Evolutionary conservation across 305 asterid species (phyloP).

Genomic region (Fraxinus angustifolia): DNA sequence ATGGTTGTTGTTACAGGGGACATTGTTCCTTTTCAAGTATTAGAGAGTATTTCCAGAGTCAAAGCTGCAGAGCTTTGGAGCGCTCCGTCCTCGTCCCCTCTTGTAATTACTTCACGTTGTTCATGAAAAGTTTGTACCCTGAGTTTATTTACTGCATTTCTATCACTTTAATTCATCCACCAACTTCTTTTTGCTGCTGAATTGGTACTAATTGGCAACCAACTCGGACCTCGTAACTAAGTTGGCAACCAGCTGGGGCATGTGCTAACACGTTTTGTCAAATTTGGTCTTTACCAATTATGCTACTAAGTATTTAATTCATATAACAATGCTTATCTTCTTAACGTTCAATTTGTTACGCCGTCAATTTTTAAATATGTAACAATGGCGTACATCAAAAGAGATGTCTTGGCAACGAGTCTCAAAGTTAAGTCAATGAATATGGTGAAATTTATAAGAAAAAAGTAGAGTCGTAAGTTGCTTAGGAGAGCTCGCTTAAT

Average conservation of each 20-base stretch:
- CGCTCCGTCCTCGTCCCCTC: background rate
- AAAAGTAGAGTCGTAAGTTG: background rate
- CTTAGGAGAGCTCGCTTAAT: background rate
- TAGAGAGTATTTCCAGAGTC: slow-evolving; percentile 77
- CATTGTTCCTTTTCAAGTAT: slow-evolving; percentile 62
- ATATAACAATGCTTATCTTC: background rate
- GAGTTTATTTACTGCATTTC: background rate
- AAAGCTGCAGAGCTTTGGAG: slow-evolving; percentile 63
- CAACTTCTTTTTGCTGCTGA: background rate
- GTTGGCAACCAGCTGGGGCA: background rate
- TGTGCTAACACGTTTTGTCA: background rate
- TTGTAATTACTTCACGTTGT: background rate
- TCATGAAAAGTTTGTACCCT: background rate
- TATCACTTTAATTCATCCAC: background rate
- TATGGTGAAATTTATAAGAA: background rate
- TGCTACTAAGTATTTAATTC: background rate
- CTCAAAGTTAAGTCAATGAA: background rate
- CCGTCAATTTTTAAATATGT: background rate
- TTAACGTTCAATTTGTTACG: background rate
- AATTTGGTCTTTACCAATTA: background rate
- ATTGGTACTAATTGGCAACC: background rate
- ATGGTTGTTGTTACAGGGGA: slow-evolving; percentile 73
- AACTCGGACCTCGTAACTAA: background rate
- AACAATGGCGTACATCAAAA: background rate
- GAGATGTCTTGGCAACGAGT: background rate